Percentiles rank a stretch among this genome's conserved stretches.
Evolutionary conservation across 306 rosid genomes (phyloP).

Genomic region (Biancaea sappan): DNA sequence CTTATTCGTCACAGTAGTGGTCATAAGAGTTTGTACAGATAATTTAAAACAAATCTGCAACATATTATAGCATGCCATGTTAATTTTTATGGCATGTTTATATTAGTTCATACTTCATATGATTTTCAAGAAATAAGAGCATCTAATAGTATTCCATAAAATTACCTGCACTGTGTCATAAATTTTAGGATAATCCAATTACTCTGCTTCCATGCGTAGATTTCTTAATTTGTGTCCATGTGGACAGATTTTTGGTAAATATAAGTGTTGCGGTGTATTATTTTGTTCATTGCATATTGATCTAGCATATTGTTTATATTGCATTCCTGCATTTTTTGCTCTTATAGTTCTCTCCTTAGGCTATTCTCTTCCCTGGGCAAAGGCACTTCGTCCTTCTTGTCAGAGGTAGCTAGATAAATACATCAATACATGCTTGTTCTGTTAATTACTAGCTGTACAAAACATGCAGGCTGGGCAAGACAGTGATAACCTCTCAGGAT

Average conservation of each 20-base stretch:
- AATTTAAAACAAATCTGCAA: background rate
- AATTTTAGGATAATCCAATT: background rate
- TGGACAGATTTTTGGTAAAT: no score
- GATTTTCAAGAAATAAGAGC: slow-evolving; percentile 5
- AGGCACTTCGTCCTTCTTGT: background rate
- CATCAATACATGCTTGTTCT: background rate
- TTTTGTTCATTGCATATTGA: no score
- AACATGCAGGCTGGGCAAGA: slow-evolving; percentile 48
- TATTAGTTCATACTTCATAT: slow-evolving; percentile 8
- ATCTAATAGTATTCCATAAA: background rate
- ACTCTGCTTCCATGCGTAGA: background rate
- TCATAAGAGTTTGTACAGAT: background rate
- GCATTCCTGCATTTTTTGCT: background rate
- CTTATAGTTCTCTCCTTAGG: background rate
- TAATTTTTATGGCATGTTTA: background rate
- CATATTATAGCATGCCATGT: background rate
- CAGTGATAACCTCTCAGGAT: slow-evolving; percentile 62
- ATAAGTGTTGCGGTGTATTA: no score
- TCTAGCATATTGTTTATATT: no score
- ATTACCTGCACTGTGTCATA: background rate
- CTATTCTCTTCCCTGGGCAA: background rate
- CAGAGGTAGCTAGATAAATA: background rate
- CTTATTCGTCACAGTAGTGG: background rate
- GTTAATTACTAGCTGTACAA: slow-evolving; percentile 14
- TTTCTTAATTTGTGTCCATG: no score